Base-by-base conservation (phyloP, 2,329 filamentous ascomycete genomes). In the Cytospora chrysosperma region DNA sequence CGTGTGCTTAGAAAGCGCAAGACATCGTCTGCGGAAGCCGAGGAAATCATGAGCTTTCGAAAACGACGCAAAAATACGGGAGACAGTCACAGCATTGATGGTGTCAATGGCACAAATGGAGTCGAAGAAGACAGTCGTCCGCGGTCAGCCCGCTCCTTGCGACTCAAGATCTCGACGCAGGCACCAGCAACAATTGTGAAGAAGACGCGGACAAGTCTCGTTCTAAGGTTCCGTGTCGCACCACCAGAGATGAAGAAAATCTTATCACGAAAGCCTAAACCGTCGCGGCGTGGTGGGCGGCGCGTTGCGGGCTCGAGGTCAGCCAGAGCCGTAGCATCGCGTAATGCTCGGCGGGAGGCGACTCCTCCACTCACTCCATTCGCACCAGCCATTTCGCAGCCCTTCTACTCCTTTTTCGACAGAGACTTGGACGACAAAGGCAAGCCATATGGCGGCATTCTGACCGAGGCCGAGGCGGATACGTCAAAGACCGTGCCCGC, bases 371-470 rank as follows among this genome's bases (percentile, higher is more conserved):
- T 75, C 34, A 68, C 69, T 9, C 59, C 68, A 63, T 70, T 76
- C 68, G 69, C 75, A 13, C 71, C 73, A 24, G 56, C 53, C 47
- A 82, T 81, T 72, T 86, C 87, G 1, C 89, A 92, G 65, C 90
- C 91, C 1, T 94, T 96, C 72, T 94, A 94, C 70, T 91, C 91
- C 0, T 93, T 97, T 68, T 90, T 90, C 66, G 94, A 97, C 69
- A 91, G 91, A 68, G 94, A 97, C 69, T 87, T 87, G 21, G 93
- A 97, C 65, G 93, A 98, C 70, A 97, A 96, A 74, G 90, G 90
- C 56, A 98, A 97, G 73, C 95, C 95, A 0, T 99, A 98, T 68
- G 95, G 95, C 30, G 95, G 95, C 1, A 96, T 99, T 58, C 81
- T 99, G 30, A 91, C 86, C 0, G 94, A 98, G 75, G 82, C 83